Evolutionary conservation across 768 basidiomycete genomes (phyloP), one percentile per base, ranked within the genome.

Genomic region (Trametes gibbosa): DNA sequence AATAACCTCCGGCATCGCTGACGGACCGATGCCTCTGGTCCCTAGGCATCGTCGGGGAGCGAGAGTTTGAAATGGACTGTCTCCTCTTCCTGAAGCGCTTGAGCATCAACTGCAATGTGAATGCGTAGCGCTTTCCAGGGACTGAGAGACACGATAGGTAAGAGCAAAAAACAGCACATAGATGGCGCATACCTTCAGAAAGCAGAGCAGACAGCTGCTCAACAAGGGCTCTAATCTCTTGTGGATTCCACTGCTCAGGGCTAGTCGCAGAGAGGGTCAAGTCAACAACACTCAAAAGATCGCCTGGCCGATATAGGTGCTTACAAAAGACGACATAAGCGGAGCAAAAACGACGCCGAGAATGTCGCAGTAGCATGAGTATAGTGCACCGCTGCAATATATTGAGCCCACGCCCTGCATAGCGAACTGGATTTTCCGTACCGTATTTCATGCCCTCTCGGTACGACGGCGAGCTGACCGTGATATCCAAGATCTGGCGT

Each of bases 291-390:
- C 24, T 27, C 17, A 37, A 42, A 8, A 23, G 14, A 29, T 17
- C 17, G 39, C 24, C 2, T 39, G 35, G 8, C 19, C 25, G 29
- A 29, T 6, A 10, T 23, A 19, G 24, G 51, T 1, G 74, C 90
- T 74, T 69, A 93, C 91, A 97, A 95, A 40, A 98, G 79, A 24
- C 95, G 84, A 37, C 87, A 85, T 48, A 97, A 77, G 32, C 95
- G 87, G 49, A 98, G 79, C 59, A 96, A 78, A 72, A 98, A 90
- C 3, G 92, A 92, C 13, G 94, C 95, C 21, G 91, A 84, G 74
- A 98, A 98, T 0, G 95, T 96, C 5, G 95, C 95, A 27, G 92
- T 92, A 41, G 92, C 91, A 69, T 98, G 95, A 14, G 90, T 90
- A 66, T 90, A 89, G 69, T 92, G 87, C n/a, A 94, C 90, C 16